Evolutionary conservation across 257 asterid genomes (phyloP), one percentile per base, ranked within the genome.

Genomic region (Galeopsis tetrahit): DNA sequence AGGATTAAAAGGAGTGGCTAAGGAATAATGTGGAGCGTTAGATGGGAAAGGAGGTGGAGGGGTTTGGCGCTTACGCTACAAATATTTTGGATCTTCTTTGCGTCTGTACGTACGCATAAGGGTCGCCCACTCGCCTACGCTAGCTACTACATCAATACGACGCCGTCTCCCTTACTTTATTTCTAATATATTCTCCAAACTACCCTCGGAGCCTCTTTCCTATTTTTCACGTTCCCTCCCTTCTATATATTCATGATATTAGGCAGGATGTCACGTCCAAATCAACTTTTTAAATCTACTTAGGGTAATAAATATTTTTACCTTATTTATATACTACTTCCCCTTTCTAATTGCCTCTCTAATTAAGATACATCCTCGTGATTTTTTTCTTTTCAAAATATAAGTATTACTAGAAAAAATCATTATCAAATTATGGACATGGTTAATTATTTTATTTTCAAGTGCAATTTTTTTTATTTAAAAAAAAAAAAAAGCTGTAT

Each of bases 41-140:
- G 96, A 93, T 93, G 2, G 10, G 31, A 58, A 14, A 35, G 69
- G 75, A 58, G 49, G 38, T 13, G 74, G 69, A 69, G 76, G 79
- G 79, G 79, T 81, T 86, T 82, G 96, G 93, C 88, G 89, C 88
- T 86, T 86, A 83, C 91, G 91, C 89, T 75, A 80, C 83, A 73
- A 68, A 57, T n/a, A 39, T 8, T 80, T 82, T 83, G 91, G 84
- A 75, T 79, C 85, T 86, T 85, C 92, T 84, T 85, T 82, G 97
- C 96, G 91, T 90, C 92, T 82, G 32, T 77, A 78, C 83, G 84
- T 87, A 75, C 82, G 84, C 85, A 77, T 62, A 72, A 72, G 82
- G 89, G 89, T 85, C 89, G 91, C 86, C 92, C 78, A 73, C 78
- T 75, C 53, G 58, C 83, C 88, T 75, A 85, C 84, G 84, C 75